Conservation (phyloP, 805 yeast species). For the Saturnispora besseyi region DNA sequence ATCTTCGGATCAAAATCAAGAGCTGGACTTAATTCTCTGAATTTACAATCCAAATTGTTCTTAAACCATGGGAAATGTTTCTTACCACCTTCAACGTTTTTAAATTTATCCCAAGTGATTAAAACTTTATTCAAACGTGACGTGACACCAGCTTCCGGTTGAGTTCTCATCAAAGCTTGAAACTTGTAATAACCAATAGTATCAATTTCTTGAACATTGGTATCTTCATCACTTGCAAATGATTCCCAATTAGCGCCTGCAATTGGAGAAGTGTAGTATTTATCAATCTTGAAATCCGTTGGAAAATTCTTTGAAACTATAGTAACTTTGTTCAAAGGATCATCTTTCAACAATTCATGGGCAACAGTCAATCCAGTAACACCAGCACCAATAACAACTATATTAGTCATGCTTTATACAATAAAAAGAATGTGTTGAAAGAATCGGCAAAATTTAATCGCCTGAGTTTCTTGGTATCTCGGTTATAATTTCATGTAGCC, state of each 20-base stretch:
- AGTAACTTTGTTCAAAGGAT: conserved; percentile 32
- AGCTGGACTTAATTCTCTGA: conserved; percentile 24
- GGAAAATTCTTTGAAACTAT: conserved; percentile 42
- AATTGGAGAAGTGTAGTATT: conserved; percentile 51
- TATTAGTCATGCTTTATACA: conserved; percentile 13
- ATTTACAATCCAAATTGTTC: conserved; percentile 32
- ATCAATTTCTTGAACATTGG: conserved; percentile 33
- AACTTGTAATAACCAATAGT: conserved; percentile 40
- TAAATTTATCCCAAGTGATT: conserved; percentile 16
- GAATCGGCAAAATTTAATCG: too few species aligned
- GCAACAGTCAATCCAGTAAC: conserved; percentile 52
- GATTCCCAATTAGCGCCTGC: conserved; percentile 72
- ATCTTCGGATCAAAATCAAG: conserved; percentile 30
- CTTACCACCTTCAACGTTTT: conserved; percentile 10
- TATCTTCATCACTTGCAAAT: conserved; percentile 40
- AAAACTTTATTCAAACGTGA: conserved; percentile 15
- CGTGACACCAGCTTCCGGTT: conserved; percentile 44
- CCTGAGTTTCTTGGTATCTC: too few species aligned
- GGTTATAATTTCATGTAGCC: too few species aligned
- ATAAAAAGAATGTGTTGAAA: not conserved
- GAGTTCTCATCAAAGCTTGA: conserved; percentile 34
- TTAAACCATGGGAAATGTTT: conserved; percentile 41
- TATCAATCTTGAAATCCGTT: conserved; percentile 40
- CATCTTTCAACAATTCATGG: conserved; percentile 29
- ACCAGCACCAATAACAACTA: conserved; percentile 34